Evolutionary conservation across 345 rosid species (phyloP).

Genomic region (Cardamine resedifolia): DNA sequence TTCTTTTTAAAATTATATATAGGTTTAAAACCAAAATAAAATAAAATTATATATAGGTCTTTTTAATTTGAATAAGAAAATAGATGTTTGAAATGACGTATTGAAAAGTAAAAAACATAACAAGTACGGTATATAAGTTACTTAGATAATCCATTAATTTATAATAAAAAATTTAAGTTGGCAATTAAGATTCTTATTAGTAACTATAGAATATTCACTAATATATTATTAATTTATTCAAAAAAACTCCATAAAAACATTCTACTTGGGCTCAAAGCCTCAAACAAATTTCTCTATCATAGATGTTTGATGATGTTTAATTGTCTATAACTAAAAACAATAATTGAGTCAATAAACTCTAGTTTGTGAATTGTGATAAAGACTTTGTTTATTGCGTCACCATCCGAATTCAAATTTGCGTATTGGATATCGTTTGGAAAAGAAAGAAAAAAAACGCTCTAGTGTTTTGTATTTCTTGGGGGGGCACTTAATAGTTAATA

Average conservation of each 20-base stretch:
- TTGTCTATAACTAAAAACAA: background rate
- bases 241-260: no score
- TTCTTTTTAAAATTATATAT: background rate
- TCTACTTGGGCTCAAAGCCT: background rate
- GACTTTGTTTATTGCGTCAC: background rate
- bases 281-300: background rate
- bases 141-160: background rate
- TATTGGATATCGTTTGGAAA: background rate
- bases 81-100: background rate
- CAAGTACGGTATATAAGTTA: no score
- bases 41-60: background rate
- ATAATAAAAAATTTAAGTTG: no score
- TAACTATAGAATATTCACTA: no score
- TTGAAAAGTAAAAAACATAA: background rate
- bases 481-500: no score
- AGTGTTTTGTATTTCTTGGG: background rate
- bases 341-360: background rate
- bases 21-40: no score
- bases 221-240: background rate
- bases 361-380: background rate
- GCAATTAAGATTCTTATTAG: no score
- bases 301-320: background rate
- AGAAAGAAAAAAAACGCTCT: background rate
- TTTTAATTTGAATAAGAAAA: background rate
- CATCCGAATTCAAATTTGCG: background rate